Evolutionary conservation across 257 asterid genomes (phyloP).

Genomic region (Solanum dulcamara): DNA sequence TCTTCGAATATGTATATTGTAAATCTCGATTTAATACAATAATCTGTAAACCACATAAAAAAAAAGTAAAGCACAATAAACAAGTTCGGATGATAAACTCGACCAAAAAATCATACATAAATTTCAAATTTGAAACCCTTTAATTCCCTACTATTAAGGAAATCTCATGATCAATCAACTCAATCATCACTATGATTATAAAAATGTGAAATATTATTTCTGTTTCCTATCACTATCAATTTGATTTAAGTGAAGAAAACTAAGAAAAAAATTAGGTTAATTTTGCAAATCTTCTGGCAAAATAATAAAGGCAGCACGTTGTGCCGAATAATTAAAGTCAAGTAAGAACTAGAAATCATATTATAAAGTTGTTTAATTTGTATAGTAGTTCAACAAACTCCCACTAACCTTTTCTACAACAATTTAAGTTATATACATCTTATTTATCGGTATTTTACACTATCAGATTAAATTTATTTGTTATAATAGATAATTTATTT

Average conservation of each 20-base stretch:
- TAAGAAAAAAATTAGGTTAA: not conserved
- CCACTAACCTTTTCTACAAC: not conserved
- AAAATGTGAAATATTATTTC: not conserved
- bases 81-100: not conserved
- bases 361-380: not conserved
- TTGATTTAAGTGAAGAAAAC: not conserved
- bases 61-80: too few relatives aligned
- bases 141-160: not conserved
- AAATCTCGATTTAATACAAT: too few relatives aligned
- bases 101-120: not conserved
- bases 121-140: not conserved
- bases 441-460: not conserved
- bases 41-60: too few relatives aligned
- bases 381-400: not conserved
- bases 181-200: accelerated
- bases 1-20: too few relatives aligned
- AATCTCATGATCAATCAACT: not conserved
- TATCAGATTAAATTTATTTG: not conserved
- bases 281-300: not conserved
- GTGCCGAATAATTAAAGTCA: not conserved
- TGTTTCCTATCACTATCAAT: not conserved
- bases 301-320: not conserved
- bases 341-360: not conserved
- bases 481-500: not conserved
- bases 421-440: not conserved